Base-by-base conservation (phyloP, 306 rosid species). In the Dicorynia guianensis region DNA sequence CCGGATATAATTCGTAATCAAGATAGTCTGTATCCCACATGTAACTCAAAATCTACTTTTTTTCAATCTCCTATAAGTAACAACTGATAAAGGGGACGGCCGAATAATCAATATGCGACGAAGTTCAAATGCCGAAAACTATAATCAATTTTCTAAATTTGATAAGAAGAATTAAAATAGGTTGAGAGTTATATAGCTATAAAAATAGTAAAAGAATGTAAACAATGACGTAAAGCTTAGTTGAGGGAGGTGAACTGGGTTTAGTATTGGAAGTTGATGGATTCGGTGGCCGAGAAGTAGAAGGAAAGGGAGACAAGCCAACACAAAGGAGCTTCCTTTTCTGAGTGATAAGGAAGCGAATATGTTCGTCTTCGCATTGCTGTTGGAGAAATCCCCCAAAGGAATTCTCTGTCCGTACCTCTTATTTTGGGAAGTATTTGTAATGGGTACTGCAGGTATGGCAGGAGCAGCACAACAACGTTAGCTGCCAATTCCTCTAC, bases 171-270 rank as follows among this genome's bases (percentile, higher is more conserved):
- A 14, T 13, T 2, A 54, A 69, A 62, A 7, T 13, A 4, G 11
- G 52, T 40, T 8, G 10, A 67, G 20, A 56, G 44, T 36, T 39
- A 40, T 19, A 19, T 8, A 0, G 9, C 7, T 3, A 43, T 3
- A 3, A n/a, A 48, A 46, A 61, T 60, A 56, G 79, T 9, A 13
- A 36, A 78, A 72, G 73, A 70, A 63, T 47, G 89, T 84, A n/a
- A 93, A 97, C 97, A 76, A 96, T 91, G 78, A 93, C 85, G 74
- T 88, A 91, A 66, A 93, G 96, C 85, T 64, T 91, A 57, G 89
- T 82, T 63, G 90, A 81, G 65, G 88, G 67, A 48, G 86, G 7
- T 42, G 74, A 46, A 78, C 12, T 5, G 46, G 79, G 54, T 58
- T 4, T 20, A 11, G 36, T 1, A 8, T 30, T 4, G 48, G 77